A percentile compares a stretch with the other conserved stretches of the same genome.
phyloP scores from a whole-genome alignment of 768 basidiomycete genomes.

The Flagelloscypha sp. region DNA sequence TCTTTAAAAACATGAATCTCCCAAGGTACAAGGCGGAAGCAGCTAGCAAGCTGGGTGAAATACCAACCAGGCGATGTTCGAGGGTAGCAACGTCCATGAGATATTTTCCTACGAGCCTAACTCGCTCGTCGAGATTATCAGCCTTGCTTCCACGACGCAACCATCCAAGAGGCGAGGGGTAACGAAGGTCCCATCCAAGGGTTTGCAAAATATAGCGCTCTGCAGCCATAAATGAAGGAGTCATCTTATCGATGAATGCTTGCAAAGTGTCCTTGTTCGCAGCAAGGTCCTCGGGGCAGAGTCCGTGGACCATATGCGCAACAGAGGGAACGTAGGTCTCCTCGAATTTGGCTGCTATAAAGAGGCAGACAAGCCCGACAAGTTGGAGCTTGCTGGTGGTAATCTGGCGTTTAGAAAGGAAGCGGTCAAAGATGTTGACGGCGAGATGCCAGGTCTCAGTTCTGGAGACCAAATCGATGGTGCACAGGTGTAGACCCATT shows the following conservation, averaged over 20 bases:
- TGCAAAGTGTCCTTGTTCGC: constrained; percentile 82
- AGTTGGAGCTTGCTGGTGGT: constrained; percentile 92
- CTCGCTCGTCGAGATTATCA: constrained; percentile 90
- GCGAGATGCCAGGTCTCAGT: constrained; percentile 94
- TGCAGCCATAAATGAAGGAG: too few relatives aligned
- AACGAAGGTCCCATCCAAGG: constrained; percentile 86
- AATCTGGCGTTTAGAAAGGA: constrained; percentile 68
- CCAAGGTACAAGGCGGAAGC: constrained; percentile 90
- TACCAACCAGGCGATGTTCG: constrained; percentile 77
- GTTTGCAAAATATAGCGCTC: constrained; percentile 93
- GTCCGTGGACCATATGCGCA: constrained; percentile 76
- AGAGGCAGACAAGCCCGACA: constrained; percentile 89
- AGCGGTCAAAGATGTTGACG: constrained; percentile 87
- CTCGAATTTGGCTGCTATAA: constrained; percentile 93
- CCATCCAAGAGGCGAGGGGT: constrained; percentile 92
- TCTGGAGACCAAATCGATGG: constrained; percentile 79
- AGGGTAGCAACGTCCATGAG: constrained; percentile 86
- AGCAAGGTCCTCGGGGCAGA: constrained; percentile 72
- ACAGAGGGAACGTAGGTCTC: constrained; percentile 91
- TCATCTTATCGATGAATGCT: constrained; percentile 50
- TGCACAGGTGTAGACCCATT: constrained; percentile 98
- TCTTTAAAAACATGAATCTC: constrained; percentile 67
- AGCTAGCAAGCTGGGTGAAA: constrained; percentile 79
- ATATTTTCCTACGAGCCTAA: constrained; percentile 89
- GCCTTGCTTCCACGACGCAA: constrained; percentile 91